Base-by-base conservation (phyloP, 495 filamentous ascomycete genomes). In the Podospora bellae-mahoneyi region DNA sequence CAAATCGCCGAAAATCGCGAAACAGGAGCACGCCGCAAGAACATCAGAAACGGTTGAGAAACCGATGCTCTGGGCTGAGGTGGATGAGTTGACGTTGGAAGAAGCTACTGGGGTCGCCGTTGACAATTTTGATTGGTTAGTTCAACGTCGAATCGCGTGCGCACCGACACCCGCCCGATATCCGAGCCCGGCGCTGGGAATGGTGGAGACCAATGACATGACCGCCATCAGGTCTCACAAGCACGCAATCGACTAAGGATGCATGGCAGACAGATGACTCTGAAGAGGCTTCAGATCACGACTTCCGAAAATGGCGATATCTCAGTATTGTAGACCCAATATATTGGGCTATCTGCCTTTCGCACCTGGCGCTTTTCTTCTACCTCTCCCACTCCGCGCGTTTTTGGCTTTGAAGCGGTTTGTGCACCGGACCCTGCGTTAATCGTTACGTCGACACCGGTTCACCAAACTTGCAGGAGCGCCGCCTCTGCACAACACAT, bases 171-270 rank as follows among this genome's bases (percentile, higher is more conserved):
- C 19, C 16, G 54, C 6, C 19, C 19, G 54, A 56, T 56, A 18
- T 56, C 19, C 54, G 30, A 32, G 4, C 30, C 30, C 30, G 39
- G 39, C 39, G 39, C 39, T 13, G 39, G 55, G 34, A 4, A 19
- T 32, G 30, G 61, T 63, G 61, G 61, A 63, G 61, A 26, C 61
- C 27, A 63, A 44, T 63, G 19, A 61, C 18, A 18, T 30, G 28
- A 20, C 27, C 30, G 61, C 61, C 61, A 63, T 63, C 61, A n/a
- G 9, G 30, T 63, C 61, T 48, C 7, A 63, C 61, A 5, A 63
- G 61, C 61, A 63, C 61, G 61, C 61, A 63, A 63, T 63, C 61
- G 30, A 48, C 39, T 48, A 48, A 48, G 39, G 9, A 48, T 48
- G 39, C 39, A 48, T 48, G 39, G 9, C 39, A 48, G 9, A 10